phyloP scores from a whole-genome alignment of 1,139 yeast genomes.

The Yamadazyma dushanensis region DNA sequence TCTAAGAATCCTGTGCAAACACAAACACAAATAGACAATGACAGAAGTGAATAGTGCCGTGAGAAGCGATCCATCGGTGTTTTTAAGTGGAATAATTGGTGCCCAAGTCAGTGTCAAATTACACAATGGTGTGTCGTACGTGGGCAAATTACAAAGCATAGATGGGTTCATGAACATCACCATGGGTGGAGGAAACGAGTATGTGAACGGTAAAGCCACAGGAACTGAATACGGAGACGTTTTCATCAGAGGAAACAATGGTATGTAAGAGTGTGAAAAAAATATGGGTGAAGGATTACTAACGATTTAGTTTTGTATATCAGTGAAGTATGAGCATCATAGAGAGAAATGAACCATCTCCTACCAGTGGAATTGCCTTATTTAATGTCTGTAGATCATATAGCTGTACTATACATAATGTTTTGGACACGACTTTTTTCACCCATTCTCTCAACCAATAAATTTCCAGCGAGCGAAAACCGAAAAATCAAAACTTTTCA shows the following conservation, averaged over 20 bases:
- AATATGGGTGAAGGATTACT: constrained; percentile 18
- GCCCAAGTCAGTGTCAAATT: constrained; percentile 79
- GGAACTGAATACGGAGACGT: constrained; percentile 75
- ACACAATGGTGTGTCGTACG: constrained; percentile 82
- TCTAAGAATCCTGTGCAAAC: too few species aligned
- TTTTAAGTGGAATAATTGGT: constrained; percentile 78
- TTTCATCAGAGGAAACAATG: constrained; percentile 92
- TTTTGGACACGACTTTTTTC: constrained; percentile 1
- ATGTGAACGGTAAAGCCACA: constrained; percentile 55
- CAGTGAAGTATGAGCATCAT: constrained; percentile 44
- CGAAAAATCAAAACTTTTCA: constrained; percentile 15
- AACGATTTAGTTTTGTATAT: constrained; percentile 45
- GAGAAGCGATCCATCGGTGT: constrained; percentile 67
- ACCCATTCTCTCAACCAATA: constrained; percentile 17
- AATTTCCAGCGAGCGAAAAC: constrained; percentile 8
- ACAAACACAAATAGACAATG: constrained; percentile 4
- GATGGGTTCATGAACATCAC: constrained; percentile 98
- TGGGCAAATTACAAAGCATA: constrained; percentile 76
- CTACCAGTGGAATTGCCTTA: too few species aligned
- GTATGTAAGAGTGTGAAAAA: constrained; percentile 46
- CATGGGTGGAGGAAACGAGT: constrained; percentile 73
- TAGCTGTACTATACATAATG: neutral
- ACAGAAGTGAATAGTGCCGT: constrained; percentile 1
- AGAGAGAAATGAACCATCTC: too few species aligned
- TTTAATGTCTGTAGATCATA: neutral